Base-by-base conservation (phyloP, 208 protist species). In the Crithidia acanthocephali region DNA sequence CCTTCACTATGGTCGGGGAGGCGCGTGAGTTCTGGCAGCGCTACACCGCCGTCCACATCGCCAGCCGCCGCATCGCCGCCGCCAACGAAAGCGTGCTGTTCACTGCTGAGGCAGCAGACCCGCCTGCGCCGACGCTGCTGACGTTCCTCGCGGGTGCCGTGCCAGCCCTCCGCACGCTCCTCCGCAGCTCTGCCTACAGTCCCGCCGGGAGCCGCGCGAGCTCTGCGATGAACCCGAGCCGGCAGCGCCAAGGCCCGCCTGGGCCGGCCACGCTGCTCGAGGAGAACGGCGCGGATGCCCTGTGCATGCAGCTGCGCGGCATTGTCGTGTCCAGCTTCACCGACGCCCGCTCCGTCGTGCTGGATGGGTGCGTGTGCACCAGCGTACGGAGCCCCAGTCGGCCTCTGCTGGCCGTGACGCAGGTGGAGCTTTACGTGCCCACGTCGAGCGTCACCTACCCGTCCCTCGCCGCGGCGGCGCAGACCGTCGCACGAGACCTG, bases 1-100 rank as follows among this genome's bases (percentile, higher is more conserved):
- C 30, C 42, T 27, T 59, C 47, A 44, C 33, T 1, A 22, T 57
- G 10, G 22, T 48, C 15, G 60, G 58, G 9, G 65, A 78, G 35
- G 65, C 61, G 16, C 50, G 32, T 20, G 51, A 27, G 16, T 78
- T 72, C 37, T 78, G 72, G 72, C 64, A 68, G 72, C 72, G 51
- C 51, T 78, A 72, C 51, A 47, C 66, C 5, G 65, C 25, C 32
- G 60, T 42, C 48, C 66, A 78, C 57, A 68, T 65, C 44, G 59
- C 59, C 15, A 13, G 35, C 30, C 72, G 72, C 18, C 63, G 40
- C 10, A 56, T 28, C 9, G 55, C 18, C 25, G 50, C 45, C 16
- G 30, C 53, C 9, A 25, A 35, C 16, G 65, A 52, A n/a, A 28
- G 15, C 35, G 62, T 28, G 23, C 20, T 35, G 2, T 42, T 35